A percentile compares a stretch with the other conserved stretches of the same genome.
Evolutionary conservation across 164 flowering plant species (phyloP).

Genomic region (Berberis vulgaris): DNA sequence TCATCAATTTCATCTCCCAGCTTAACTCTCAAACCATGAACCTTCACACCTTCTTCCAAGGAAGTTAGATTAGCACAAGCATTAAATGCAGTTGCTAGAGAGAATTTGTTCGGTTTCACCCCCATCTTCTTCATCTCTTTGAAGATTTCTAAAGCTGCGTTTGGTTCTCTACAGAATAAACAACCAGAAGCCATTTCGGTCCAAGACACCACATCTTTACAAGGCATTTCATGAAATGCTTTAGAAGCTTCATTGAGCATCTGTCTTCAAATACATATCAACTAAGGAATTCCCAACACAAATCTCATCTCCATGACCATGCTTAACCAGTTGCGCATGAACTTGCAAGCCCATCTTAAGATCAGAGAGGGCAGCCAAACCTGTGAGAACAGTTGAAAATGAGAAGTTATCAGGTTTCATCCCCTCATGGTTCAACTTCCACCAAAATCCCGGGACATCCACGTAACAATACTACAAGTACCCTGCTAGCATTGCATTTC

Average conservation of each 20-base stretch:
- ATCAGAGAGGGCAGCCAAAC: constrained; percentile 39
- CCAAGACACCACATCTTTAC: constrained; percentile 60
- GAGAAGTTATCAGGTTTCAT: constrained; percentile 59
- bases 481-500: constrained; percentile 75
- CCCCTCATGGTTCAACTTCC: constrained; percentile 43
- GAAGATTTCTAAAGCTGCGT: constrained; percentile 34
- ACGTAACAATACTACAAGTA: constrained; percentile 36
- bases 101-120: constrained; percentile 47
- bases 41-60: constrained; percentile 57
- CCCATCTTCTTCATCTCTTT: constrained; percentile 52
- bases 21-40: constrained; percentile 59
- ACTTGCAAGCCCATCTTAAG: constrained; percentile 50
- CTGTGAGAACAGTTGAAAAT: constrained; percentile 52
- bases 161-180: constrained; percentile 52
- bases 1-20: constrained; percentile 49
- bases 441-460: constrained; percentile 46
- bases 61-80: constrained; percentile 61
- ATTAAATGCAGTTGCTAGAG: constrained; percentile 62
- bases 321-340: constrained; percentile 57
- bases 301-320: constrained; percentile 54
- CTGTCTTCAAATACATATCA: constrained; percentile 63
- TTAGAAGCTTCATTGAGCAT: constrained; percentile 35
- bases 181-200: constrained; percentile 72
- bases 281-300: constrained; percentile 66
- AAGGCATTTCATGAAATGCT: constrained; percentile 53